These are phyloP conservation scores for Spiromastix sp. DNA, from an alignment of 2,329 filamentous ascomycete genomes.

Conservation along the genomic window DNA sequence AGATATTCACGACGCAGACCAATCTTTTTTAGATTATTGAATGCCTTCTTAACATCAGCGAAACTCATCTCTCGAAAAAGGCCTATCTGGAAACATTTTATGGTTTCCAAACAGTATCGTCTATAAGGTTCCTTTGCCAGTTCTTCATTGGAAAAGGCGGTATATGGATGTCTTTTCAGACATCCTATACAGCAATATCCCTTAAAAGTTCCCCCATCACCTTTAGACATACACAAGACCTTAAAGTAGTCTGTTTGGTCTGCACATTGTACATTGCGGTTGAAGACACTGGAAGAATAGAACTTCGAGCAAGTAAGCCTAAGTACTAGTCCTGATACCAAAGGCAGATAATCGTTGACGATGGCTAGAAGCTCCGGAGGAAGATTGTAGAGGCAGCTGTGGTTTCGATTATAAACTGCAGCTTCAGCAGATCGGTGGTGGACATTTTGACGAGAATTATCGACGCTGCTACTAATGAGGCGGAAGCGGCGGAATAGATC, in stretches of 20 bases:
- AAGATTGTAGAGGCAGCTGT: slow-evolving; percentile 1
- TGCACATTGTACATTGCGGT: neutral
- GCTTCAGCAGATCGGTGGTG: neutral
- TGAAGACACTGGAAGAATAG: slow-evolving; percentile 3
- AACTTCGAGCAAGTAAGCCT: slow-evolving; percentile 3
- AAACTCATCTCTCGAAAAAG: slow-evolving; percentile 3
- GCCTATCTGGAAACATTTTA: slow-evolving; percentile 2
- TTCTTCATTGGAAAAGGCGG: slow-evolving; percentile 4
- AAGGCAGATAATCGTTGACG: slow-evolving; percentile 2
- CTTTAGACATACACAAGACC: neutral
- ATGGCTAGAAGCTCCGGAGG: slow-evolving; percentile 1
- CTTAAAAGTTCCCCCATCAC: neutral
- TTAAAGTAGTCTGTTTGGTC: slow-evolving; percentile 1
- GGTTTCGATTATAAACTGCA: neutral
- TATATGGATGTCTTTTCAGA: slow-evolving; percentile 3
- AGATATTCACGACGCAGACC: neutral
- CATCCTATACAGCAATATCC: slow-evolving; percentile 4
- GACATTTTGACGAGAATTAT: slow-evolving; percentile 1
- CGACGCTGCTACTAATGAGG: slow-evolving; percentile 1
- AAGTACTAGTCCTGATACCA: slow-evolving; percentile 1
- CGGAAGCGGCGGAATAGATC: slow-evolving; percentile 1
- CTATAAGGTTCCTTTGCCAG: slow-evolving; percentile 1
- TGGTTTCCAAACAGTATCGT: slow-evolving; percentile 1
- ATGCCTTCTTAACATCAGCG: slow-evolving; percentile 2
- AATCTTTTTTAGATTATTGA: neutral